Evolutionary conservation across 2,329 filamentous ascomycete species (phyloP), one percentile per base, ranked within the genome.

Genomic region (Hypocreales sp.): DNA sequence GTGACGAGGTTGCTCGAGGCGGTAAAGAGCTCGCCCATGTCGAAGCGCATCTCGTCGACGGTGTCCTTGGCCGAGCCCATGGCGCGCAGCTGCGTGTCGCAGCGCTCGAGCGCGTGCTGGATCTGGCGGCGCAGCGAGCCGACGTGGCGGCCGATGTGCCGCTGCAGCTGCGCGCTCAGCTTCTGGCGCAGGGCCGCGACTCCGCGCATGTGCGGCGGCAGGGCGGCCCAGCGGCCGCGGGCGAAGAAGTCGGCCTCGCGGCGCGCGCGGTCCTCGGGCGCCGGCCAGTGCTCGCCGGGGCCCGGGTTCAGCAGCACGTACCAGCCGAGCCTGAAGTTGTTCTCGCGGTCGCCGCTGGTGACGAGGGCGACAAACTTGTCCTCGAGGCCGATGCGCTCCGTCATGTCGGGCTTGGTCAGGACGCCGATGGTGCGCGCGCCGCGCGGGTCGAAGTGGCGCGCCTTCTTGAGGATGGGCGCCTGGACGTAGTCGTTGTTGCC

Each of bases 401-500:
- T 64, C 41, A 66, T 55, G 23, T 66, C 61, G 2, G 61, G 61
- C 43, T 66, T 66, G 10, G 61, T 66, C 26, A 66, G 42, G 15
- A 66, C 61, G 21, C 61, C 61, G 25, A 66, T 63, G 11, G 61
- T 64, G 13, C 61, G 49, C 7, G 58, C 50, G 4, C 61, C 61
- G 1, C 47, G 49, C 5, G 61, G 61, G 34, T 66, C 61, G 34
- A 64, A 65, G 0, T 61, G 48, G 8, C 59, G 56, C 8, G 59
- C 60, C 37, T 65, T 66, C 19, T 57, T 56, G 24, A 66, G 48
- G 17, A 66, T 63, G 0, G 60, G 60, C 0, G 61, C 61, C 29
- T 65, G 61, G 2, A 65, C 61, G 26, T 64, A 65, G 35, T 68
- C 63, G 23, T 60, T 61, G 43, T 67, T 68, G 14, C 62, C 64